Percentiles rank a stretch among this genome's conserved stretches.
These are phyloP conservation scores for Didymella pomorum DNA, from an alignment of 2,329 filamentous ascomycete genomes.

Conservation along the genomic window DNA sequence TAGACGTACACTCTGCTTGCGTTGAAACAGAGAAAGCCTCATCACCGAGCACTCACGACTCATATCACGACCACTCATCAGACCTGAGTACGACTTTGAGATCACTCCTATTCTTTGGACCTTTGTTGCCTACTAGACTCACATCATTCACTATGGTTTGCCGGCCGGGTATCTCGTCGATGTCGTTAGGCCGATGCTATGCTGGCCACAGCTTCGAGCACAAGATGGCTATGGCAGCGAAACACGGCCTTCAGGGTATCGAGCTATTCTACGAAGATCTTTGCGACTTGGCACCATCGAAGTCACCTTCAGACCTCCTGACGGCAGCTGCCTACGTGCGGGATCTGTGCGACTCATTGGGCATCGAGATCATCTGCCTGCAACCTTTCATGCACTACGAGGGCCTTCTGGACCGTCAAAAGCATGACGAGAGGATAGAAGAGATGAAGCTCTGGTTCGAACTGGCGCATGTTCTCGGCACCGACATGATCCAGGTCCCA, in stretches of 20 bases:
- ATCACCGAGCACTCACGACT: background rate
- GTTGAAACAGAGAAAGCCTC: slow-evolving; percentile 4
- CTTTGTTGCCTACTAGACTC: background rate
- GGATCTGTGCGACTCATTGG: slow-evolving; percentile 63
- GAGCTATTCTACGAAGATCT: slow-evolving; percentile 84
- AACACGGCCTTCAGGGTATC: slow-evolving; percentile 72
- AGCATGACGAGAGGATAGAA: slow-evolving; percentile 65
- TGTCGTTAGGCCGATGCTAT: slow-evolving; percentile 77
- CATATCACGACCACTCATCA: background rate
- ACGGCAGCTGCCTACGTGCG: slow-evolving; percentile 66
- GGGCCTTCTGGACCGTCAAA: slow-evolving; percentile 69
- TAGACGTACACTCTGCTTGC: slow-evolving; percentile 8
- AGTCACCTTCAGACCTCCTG: slow-evolving; percentile 59
- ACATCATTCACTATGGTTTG: slow-evolving; percentile 55
- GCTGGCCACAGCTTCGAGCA: slow-evolving; percentile 68
- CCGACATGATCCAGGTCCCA: slow-evolving; percentile 77
- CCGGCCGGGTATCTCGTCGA: slow-evolving; percentile 74
- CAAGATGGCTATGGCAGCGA: slow-evolving; percentile 73
- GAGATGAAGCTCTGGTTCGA: slow-evolving; percentile 75
- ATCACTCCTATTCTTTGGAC: background rate
- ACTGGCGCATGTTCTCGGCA: slow-evolving; percentile 69
- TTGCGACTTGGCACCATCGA: slow-evolving; percentile 63
- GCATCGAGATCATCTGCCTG: slow-evolving; percentile 69
- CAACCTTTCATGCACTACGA: slow-evolving; percentile 84
- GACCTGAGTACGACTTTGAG: background rate